These are phyloP conservation scores for Chlamydomonas asymmetrica DNA, from an alignment of 139 green algal genomes.

Conservation along the genomic window DNA sequence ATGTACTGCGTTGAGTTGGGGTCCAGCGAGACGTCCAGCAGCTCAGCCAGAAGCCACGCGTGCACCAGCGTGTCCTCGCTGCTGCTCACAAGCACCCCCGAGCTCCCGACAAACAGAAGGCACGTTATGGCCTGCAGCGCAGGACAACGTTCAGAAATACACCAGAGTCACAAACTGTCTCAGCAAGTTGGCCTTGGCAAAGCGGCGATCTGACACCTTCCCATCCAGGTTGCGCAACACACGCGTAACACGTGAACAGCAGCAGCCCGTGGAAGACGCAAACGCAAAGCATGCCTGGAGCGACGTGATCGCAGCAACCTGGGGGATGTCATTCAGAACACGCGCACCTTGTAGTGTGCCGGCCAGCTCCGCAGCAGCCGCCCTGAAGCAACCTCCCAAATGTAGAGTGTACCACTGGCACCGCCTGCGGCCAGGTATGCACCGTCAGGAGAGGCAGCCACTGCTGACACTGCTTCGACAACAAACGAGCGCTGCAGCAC, in stretches of 20 bases:
- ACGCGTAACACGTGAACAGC: no score
- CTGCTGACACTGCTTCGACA: conserved; percentile 52
- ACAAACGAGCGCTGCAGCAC: conserved; percentile 72
- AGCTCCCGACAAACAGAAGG: conserved; percentile 66
- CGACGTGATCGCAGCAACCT: background rate
- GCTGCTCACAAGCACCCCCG: conserved; percentile 70
- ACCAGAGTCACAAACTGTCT: background rate
- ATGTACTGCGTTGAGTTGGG: conserved; percentile 8
- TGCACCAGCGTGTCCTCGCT: conserved; percentile 79
- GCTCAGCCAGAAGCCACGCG: conserved; percentile 76
- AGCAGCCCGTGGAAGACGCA: background rate
- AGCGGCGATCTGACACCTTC: no score
- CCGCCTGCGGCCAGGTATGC: conserved; percentile 61
- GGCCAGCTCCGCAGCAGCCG: conserved; percentile 80
- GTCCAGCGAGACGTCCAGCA: conserved; percentile 63
- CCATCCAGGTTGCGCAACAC: no score
- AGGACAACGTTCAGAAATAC: conserved; percentile 8
- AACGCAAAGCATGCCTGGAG: background rate
- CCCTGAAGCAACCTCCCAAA: conserved; percentile 80
- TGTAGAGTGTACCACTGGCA: conserved; percentile 65
- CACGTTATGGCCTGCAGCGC: conserved; percentile 68
- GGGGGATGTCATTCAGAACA: background rate
- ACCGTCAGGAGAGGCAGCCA: conserved; percentile 64
- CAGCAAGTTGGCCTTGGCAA: no score
- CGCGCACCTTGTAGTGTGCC: conserved; percentile 84